Percentiles rank a stretch among this genome's conserved stretches.
phyloP scores from a whole-genome alignment of 108 stramenopile species.

The Bacterosira constricta region DNA sequence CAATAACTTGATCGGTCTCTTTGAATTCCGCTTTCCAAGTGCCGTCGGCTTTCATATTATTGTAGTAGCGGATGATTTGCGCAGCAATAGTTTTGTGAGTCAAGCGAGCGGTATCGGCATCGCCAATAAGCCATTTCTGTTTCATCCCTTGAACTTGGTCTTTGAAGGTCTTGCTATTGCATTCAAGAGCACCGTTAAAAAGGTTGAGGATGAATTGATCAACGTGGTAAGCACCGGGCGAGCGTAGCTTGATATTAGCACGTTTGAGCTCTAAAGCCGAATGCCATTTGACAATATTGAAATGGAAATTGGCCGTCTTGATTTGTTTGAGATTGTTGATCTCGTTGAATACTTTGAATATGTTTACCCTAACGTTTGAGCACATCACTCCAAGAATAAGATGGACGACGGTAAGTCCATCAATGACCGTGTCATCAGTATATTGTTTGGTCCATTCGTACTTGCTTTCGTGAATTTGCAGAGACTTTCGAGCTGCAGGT shows the following conservation, averaged over 20 bases:
- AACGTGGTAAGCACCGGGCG: not conserved
- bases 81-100: not conserved
- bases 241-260: not conserved
- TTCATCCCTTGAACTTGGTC: not conserved
- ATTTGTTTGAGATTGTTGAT: not conserved
- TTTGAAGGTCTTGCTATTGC: not conserved
- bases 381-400: not conserved
- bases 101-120: not conserved
- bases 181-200: not conserved
- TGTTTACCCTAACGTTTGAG: not conserved
- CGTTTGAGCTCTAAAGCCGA: not conserved
- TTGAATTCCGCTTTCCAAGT: not conserved
- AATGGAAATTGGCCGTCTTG: not conserved
- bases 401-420: not conserved
- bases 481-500: no score
- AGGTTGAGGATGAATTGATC: not conserved
- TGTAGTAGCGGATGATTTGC: not conserved
- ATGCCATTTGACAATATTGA: not conserved
- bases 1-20: not conserved
- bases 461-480: no score
- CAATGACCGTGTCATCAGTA: not conserved
- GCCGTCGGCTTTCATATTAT: not conserved
- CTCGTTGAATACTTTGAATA: not conserved
- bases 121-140: not conserved
- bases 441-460: no score